Evolutionary conservation across 305 asterid genomes (phyloP), one percentile per base, ranked within the genome.

Genomic region (Fraxinus xanthoxyloides): DNA sequence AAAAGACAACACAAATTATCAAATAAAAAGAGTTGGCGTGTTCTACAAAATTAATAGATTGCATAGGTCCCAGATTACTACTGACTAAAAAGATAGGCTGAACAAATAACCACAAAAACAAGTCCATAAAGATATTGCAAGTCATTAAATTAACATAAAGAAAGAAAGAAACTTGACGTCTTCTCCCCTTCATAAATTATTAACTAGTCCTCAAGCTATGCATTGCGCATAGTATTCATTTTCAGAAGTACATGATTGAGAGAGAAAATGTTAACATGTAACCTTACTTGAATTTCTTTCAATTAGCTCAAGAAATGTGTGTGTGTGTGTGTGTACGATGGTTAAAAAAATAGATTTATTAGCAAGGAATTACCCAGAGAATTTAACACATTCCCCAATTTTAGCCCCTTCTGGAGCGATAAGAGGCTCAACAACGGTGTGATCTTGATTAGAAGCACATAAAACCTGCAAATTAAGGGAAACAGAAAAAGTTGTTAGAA

Each of bases 361-460:
- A 54, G 79, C 28, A 63, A 59, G 26, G 76, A 77, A 89, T 23
- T 93, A 96, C 99, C 98, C 98, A 5, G 92, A 84, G 90, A 96
- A 96, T 72, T 93, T 74, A 75, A 96, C 89, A 67, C 85, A 88
- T 84, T 96, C 99, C 87, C 99, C 99, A 82, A 86, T 79, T 84
- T 90, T 90, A 77, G 98, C 98, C 82, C 97, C 98, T 77, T 89
- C 92, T 21, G 99, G 99, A 84, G 94, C 95, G 38, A 83, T 79
- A 46, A 96, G 85, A 81, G 99, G 99, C 89, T 94, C 97, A 78
- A 94, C 98, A 46, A 83, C 83, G 12, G 97, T 87, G 84, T 96
- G 98, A 72, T 96, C 99, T 80, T 89, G 85, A 89, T 83, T 93
- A 35, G 99, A 94, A 87, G 98, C 98, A 87, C 99, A 96, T 74